Percentiles rank a stretch among this genome's conserved stretches.
These are phyloP conservation scores for Phascolomyces articulosus DNA, from an alignment of 371 early-diverging fungal genomes.

Conservation along the genomic window DNA sequence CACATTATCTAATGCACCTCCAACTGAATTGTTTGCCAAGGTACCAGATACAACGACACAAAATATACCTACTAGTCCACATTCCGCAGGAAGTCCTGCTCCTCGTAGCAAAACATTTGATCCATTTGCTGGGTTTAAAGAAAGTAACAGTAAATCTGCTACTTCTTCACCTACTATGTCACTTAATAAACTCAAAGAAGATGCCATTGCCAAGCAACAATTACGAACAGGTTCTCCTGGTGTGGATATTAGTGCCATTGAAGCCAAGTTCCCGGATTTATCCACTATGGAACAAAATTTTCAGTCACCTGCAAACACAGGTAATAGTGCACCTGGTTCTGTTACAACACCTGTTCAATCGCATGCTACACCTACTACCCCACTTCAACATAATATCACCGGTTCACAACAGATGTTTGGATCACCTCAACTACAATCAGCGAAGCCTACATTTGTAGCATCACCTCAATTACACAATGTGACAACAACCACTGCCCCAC, in stretches of 20 bases:
- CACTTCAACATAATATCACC: neutral
- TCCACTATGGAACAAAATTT: conserved; percentile 48
- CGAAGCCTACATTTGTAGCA: neutral
- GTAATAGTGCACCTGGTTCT: conserved; percentile 8
- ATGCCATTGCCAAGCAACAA: conserved; percentile 20
- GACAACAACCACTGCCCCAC: neutral
- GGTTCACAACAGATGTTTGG: neutral
- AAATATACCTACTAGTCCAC: neutral
- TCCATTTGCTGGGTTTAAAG: conserved; percentile 43
- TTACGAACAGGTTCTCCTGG: conserved; percentile 16
- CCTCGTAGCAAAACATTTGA: conserved; percentile 26
- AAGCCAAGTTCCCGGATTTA: conserved; percentile 54
- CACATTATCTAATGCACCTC: conserved; percentile 22
- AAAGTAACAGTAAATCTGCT: conserved; percentile 11
- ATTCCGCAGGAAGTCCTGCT: neutral
- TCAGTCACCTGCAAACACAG: conserved; percentile 14
- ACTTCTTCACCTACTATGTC: conserved; percentile 26
- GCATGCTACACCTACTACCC: neutral
- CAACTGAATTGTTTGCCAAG: conserved; percentile 25
- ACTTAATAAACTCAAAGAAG: conserved; percentile 34
- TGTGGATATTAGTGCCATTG: conserved; percentile 48
- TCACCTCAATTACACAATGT: neutral
- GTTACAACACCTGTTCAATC: neutral
- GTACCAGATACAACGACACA: neutral
- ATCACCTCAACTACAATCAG: neutral